Percentiles rank a stretch among this genome's conserved stretches.
Evolutionary conservation across 768 basidiomycete species (phyloP).

Genomic region (Pulveroboletus frians): DNA sequence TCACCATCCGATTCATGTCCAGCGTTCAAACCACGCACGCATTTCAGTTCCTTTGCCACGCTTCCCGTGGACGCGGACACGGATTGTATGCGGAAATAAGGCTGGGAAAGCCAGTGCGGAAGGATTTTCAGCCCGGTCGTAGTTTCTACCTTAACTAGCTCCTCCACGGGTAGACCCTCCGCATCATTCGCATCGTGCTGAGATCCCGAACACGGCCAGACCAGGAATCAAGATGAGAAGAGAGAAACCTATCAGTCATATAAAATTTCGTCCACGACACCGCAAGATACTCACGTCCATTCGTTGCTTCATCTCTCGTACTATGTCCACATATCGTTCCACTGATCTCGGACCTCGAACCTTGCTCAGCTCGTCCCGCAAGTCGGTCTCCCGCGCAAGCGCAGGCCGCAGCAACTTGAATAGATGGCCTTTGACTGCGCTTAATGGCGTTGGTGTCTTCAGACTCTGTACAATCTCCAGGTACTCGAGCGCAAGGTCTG

Average conservation of each 20-base stretch:
- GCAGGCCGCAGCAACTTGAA: constrained; percentile 89
- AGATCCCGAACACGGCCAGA: neutral
- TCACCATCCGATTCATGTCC: neutral
- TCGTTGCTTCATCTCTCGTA: constrained; percentile 52
- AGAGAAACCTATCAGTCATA: neutral
- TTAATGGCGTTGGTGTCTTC: constrained; percentile 62
- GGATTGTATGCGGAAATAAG: constrained; percentile 42
- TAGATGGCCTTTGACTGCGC: constrained; percentile 86
- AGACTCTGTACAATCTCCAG: constrained; percentile 61
- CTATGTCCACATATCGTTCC: constrained; percentile 46
- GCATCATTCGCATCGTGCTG: constrained; percentile 45
- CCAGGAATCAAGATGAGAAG: neutral
- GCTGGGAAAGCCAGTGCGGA: constrained; percentile 71
- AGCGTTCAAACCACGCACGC: neutral
- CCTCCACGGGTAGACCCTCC: constrained; percentile 28
- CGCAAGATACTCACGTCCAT: constrained; percentile 43
- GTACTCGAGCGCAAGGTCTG: constrained; percentile 79
- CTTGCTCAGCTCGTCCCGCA: constrained; percentile 67
- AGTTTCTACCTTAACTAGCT: constrained; percentile 39
- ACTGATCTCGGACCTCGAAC: constrained; percentile 29
- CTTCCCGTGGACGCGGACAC: neutral
- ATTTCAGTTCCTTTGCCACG: constrained; percentile 5
- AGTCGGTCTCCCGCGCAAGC: constrained; percentile 56
- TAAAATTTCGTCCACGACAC: neutral
- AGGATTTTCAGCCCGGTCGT: constrained; percentile 47